Base-by-base conservation (phyloP, 2,329 filamentous ascomycete species). In the Chrysoporthe puriensis region DNA sequence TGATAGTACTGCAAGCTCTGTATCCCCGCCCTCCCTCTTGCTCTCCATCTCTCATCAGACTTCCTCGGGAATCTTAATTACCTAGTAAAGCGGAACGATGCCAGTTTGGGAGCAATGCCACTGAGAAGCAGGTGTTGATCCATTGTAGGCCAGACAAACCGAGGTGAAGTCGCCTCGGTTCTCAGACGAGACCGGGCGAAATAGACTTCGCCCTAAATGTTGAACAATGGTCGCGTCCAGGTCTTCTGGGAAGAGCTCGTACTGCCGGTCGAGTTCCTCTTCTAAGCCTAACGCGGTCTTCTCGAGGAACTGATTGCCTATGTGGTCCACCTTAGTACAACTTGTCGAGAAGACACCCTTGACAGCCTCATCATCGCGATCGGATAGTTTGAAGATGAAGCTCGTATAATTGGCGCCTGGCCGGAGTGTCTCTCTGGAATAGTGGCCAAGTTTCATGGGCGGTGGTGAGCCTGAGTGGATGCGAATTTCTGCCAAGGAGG, bases 381-480 rank as follows among this genome's bases (percentile, higher is more conserved):
- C 26, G 21, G 60, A 62, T 6, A 50, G 9, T 8, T 32, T 50
- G 44, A 43, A 62, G 5, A 62, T 26, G 21, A 62, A 62, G 3
- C 3, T 18, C 7, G 60, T 36, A 3, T 6, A 16, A 14, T 62
- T 62, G 13, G 1, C 5, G 14, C 14, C 11, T 34, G 60, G 43
- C 60, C 60, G 50, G 14, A 13, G 16, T 43, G 16, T 26, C n/a
- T 18, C 5, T 13, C 4, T 16, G 21, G 32, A 40, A 26, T 26
- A 26, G 26, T 7, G 9, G 14, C 43, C 43, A 9, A 43, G 42
- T 26, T 18, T 36, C 56, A 59, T 5, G 16, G 43, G 43, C 14
- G 32, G 43, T 13, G 42, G 44, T 34, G 60, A 26, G 26, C 60
- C 42, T 4, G 60, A 62, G 60, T 62, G 34, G 26, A 62, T 48